Evolutionary conservation across 148 eudicot species (phyloP).

Genomic region (Rhododendron molle): DNA sequence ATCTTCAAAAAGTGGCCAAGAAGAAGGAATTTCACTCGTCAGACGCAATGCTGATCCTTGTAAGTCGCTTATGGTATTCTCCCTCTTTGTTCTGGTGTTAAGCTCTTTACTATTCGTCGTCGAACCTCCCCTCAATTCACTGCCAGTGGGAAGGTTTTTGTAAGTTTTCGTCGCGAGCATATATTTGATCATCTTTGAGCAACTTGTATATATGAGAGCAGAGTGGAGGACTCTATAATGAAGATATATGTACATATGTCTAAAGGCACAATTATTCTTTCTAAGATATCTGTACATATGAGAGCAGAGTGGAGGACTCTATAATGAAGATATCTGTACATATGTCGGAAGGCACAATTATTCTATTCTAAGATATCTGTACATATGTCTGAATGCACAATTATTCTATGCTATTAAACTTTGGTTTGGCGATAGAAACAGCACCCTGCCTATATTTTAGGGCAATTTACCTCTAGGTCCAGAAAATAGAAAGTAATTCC

Average conservation of each 20-base stretch:
- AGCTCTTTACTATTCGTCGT: slow-evolving; percentile 36
- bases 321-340: not conserved
- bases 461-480: too few relatives aligned
- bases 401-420: not conserved
- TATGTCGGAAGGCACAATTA: not conserved
- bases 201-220: not conserved
- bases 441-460: not conserved
- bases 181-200: not conserved
- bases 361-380: too few relatives aligned
- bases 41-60: slow-evolving; percentile 47
- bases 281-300: not conserved
- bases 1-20: slow-evolving; percentile 30
- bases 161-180: not conserved
- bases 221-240: not conserved
- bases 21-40: slow-evolving; percentile 50
- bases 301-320: not conserved
- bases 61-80: slow-evolving; percentile 54
- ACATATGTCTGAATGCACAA: too few relatives aligned
- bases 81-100: slow-evolving; percentile 38
- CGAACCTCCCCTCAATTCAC: slow-evolving; percentile 37
- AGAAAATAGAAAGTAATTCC: too few relatives aligned
- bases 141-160: not conserved
- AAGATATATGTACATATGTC: not conserved
- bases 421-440: not conserved
- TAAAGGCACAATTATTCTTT: not conserved